Percentiles rank a stretch among this genome's conserved stretches.
Evolutionary conservation across 2,329 filamentous ascomycete species (phyloP).

Genomic region (Emmonsiellopsis sp.): DNA sequence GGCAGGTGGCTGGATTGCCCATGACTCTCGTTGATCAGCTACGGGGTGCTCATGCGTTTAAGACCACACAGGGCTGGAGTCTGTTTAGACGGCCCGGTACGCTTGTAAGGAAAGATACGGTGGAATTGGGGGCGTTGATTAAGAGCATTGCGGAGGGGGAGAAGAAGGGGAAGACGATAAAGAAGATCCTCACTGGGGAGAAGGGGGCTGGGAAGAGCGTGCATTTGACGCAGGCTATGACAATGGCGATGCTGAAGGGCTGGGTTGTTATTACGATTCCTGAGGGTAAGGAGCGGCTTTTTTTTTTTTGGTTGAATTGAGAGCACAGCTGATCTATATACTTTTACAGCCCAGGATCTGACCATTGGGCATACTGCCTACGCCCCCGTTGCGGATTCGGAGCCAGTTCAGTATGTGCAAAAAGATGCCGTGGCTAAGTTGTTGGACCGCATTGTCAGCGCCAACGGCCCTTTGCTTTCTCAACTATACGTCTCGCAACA

Average conservation of each 20-base stretch:
- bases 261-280: constrained; percentile 88
- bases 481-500: constrained; percentile 41
- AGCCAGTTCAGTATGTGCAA: constrained; percentile 60
- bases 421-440: constrained; percentile 67
- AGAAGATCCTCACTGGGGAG: constrained; percentile 63
- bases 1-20: constrained; percentile 61
- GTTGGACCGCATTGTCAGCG: constrained; percentile 61
- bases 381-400: constrained; percentile 51
- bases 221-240: constrained; percentile 71
- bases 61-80: constrained; percentile 77
- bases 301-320: background rate
- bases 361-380: constrained; percentile 76
- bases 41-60: constrained; percentile 80
- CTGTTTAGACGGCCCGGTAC: constrained; percentile 75
- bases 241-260: constrained; percentile 68
- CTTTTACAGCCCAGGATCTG: constrained; percentile 61
- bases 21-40: constrained; percentile 67
- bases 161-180: constrained; percentile 27
- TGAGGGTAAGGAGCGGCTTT: constrained; percentile 58
- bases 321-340: background rate
- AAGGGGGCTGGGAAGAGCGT: constrained; percentile 79
- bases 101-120: constrained; percentile 69
- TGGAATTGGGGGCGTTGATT: constrained; percentile 59
- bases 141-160: constrained; percentile 41
- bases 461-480: constrained; percentile 60